Base-by-base conservation (phyloP, 2,329 filamentous ascomycete genomes). In the Hypocrella siamensis region DNA sequence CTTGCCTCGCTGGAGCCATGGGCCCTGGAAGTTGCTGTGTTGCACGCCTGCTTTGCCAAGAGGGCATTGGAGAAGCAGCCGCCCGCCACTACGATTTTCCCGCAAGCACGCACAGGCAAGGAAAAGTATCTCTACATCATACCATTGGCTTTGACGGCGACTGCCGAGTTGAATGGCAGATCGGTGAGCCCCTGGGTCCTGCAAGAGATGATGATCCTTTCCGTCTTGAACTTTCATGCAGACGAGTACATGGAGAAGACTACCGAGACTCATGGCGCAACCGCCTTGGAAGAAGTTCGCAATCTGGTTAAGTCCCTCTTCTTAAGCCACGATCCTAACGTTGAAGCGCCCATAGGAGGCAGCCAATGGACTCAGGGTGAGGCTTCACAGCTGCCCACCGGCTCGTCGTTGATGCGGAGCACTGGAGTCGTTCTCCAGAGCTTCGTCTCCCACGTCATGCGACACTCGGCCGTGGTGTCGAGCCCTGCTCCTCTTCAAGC, bases 151-250 rank as follows among this genome's bases (percentile, higher is more conserved):
- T 36, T 28, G 33, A 36, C 36, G 26, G 27, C 17, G 2, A 18
- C 19, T 14, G 32, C 33, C 26, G 31, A 30, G 17, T 22, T 24
- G 9, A 26, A 19, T 17, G 12, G 32, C 16, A 19, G 21, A 11
- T 18, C 7, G 3, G 22, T 31, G 5, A 33, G 33, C 11, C 21
- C 28, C 6, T 15, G 29, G 17, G 16, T 29, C 19, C 17, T 38
- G 25, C 27, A 21, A 11, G 36, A 36, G 17, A 39, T 39, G 37
- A 36, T 36, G 34, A 26, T 28, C n/a, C 26, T 39, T 11, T 32
- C 36, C 5, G 17, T 34, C 31, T 15, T 38, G 9, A 32, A 31
- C 19, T 34, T 27, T 21, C 34, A 34, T 22, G 31, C 28, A 12
- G 36, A 36, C 26, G 31, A 38, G 31, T 36, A 19, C 26, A 36